Base-by-base conservation (phyloP, 768 basidiomycete genomes). In the Crassisporium funariophilum region DNA sequence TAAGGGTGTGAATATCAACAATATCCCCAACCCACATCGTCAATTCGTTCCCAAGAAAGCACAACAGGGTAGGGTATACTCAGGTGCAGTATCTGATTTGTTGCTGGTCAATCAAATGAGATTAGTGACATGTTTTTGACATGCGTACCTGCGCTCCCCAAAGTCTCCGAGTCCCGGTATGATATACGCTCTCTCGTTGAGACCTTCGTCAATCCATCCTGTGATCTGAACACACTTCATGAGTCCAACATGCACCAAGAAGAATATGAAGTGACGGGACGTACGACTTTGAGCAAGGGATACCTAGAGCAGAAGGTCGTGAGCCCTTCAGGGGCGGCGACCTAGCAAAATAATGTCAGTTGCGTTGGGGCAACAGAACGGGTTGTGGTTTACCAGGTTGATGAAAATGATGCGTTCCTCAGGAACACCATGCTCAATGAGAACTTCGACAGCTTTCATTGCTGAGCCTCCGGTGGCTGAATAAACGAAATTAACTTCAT, bases 91-190 rank as follows among this genome's bases (percentile, higher is more conserved):
- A 54, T 35, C 54, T n/a, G n/a, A n/a, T n/a, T n/a, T n/a, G n/a
- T n/a, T n/a, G n/a, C n/a, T n/a, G n/a, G n/a, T n/a, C n/a, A 3
- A 33, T 12, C 31, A 33, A n/a, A 33, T 33, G 6, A n/a, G n/a
- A 29, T 7, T 29, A 7, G 27, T 13, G 7, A 7, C 29, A 31
- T 31, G n/a, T 2, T 29, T 27, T 4, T 11, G 38, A 33, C 17
- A 54, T 31, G 29, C 63, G 51, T 57, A 86, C 88, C 91, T 84
- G 62, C 91, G 73, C 64, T 95, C 94, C 41, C 94, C 94, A 64
- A 98, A 98, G 64, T 98, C 94, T n/a, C 94, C 94, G n/a, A 98
- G 74, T 21, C 94, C 93, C 6, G 92, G 93, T 45, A 94, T 83
- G 56, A 95, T 95, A 61, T 88, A 97, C 17, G 89, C 83, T 63